Base-by-base conservation (phyloP, 2,329 filamentous ascomycete species). In the Apiospora sp. region DNA sequence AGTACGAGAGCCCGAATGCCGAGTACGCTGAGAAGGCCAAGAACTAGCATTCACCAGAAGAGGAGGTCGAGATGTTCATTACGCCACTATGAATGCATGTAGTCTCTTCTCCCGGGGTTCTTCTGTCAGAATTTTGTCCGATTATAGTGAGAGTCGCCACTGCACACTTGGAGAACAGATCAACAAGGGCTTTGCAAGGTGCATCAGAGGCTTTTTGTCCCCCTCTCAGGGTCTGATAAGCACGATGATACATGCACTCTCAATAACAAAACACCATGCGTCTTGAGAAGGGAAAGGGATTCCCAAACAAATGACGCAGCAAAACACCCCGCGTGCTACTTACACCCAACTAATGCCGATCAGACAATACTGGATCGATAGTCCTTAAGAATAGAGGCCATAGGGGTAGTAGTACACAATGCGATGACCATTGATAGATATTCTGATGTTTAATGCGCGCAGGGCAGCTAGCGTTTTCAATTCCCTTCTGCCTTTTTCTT, bases 1-100 rank as follows among this genome's bases (percentile, higher is more conserved):
- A 92, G 78, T 96, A 96, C 80, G 93, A 94, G 83, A 91, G 89
- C 41, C 92, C 93, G 0, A 88, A 88, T 16, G 87, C 90, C 75
- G 91, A 93, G 71, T 95, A 95, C 78, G 86, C 92, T 71, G 92
- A 94, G 75, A 92, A 91, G 81, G 91, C 91, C 16, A 81, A 81
- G 74, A 79, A 81, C 67, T 81, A 75, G 71, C 6, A 30, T 16
- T 24, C 58, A 24, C 1, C n/a, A n/a, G 54, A 16, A 22, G 46
- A 22, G 37, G 10, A 41, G 37, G 37, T 7, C 37, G 37, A 8
- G 37, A 41, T 41, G 37, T 41, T 10, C 37, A 10, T n/a, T 41
- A 64, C 34, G 19, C 58, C 10, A 24, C 58, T 10, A n/a, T 8
- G n/a, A 22, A 37, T 13, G 22, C n/a, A 13, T 22, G 10, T 22